Evolutionary conservation across 2,329 filamentous ascomycete species (phyloP), one percentile per base, ranked within the genome.

Genomic region (Cladosporium sp.): DNA sequence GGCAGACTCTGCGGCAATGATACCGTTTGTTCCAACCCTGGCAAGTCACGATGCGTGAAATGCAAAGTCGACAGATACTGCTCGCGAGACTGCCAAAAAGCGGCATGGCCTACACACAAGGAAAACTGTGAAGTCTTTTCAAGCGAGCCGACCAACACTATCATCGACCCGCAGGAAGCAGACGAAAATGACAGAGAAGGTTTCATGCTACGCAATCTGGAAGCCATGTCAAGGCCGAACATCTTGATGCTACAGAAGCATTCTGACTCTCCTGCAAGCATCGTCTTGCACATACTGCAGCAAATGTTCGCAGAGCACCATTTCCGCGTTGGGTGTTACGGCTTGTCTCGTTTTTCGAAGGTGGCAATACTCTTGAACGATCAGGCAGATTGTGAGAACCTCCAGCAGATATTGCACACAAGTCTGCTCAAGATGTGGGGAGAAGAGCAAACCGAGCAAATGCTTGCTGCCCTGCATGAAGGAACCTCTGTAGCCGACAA

Each of bases 31-130:
- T 47, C 43, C 13, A 38, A 47, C 11, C 32, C 43, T 1, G 43
- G 43, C 13, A 47, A 29, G 15, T 47, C 43, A 27, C n/a, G 34
- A 19, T 69, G 68, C 51, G 53, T 58, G 4, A 56, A 58, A 52
- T 70, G 68, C 60, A 60, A 60, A 19, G 54, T 54, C 1, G 56
- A 57, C 22, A 40, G 24, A 13, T 70, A 69, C 57, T 70, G 68
- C 45, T 53, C 54, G 32, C 60, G 58, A 41, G 61, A 64, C 12
- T 70, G 65, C 51, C 65, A 70, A 44, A 65, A 61, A 34, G 55
- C 59, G 11, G 57, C 66, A 44, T 67, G 61, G 61, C 65, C 66
- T 40, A 40, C 19, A 1, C 65, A 70, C 61, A 68, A 70, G 54
- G 66, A 64, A 38, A 47, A 56, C 12, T 67, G 66, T 49, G 34